These are phyloP conservation scores for Heritiera fomes DNA, from an alignment of 345 rosid genomes.

Conservation along the genomic window DNA sequence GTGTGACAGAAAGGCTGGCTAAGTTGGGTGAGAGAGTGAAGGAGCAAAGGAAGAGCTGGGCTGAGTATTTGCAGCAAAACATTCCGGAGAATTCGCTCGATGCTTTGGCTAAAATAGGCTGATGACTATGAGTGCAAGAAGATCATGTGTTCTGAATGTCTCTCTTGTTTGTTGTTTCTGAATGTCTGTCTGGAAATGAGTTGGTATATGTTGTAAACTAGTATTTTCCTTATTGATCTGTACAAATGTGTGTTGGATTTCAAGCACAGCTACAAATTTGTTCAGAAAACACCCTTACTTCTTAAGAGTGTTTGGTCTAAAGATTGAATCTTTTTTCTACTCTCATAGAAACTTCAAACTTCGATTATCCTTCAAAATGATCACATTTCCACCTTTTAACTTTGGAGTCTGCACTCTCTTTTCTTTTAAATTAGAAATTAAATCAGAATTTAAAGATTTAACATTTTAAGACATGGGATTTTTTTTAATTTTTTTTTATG, in stretches of 20 bases:
- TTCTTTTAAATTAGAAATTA: no score
- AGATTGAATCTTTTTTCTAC: no score
- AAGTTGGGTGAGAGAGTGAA: slow-evolving; percentile 22
- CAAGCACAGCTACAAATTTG: neutral
- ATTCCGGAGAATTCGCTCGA: slow-evolving; percentile 7
- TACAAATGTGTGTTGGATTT: neutral
- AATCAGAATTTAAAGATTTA: no score
- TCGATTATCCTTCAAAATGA: no score
- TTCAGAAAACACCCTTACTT: neutral
- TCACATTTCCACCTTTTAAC: no score
- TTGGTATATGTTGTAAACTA: neutral
- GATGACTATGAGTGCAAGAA: neutral
- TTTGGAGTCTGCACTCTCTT: no score
- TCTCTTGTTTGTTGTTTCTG: neutral
- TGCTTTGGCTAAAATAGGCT: no score
- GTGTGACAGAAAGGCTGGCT: slow-evolving; percentile 28
- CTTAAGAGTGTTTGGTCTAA: no score
- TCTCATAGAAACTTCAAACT: no score
- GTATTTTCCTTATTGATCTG: neutral
- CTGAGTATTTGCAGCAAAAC: slow-evolving; percentile 15
- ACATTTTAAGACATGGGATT: no score
- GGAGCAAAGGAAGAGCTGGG: slow-evolving; percentile 20
- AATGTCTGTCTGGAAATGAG: neutral
- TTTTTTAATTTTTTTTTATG: no score
- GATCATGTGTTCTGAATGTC: neutral